Base-by-base conservation (phyloP, 179 eudicot genomes). In the Amaranthus tricolor region DNA sequence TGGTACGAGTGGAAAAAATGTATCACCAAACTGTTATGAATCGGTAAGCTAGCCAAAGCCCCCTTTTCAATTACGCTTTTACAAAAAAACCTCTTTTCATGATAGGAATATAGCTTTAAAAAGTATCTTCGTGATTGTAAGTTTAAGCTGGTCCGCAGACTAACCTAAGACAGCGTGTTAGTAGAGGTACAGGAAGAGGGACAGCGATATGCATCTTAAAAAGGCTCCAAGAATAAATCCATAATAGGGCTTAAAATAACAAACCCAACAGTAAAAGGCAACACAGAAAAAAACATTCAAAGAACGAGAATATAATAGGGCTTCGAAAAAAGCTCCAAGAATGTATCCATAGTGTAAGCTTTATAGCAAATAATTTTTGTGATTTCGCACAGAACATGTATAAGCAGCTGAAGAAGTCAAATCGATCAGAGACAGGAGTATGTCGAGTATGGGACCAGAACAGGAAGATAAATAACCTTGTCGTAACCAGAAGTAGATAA, bases 401-500 rank as follows among this genome's bases (percentile, higher is more conserved):
- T 2, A 57, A 48, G 44, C 9, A n/a, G 12, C 59, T 57, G 66
- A 21, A 63, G 62, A 74, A 20, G 55, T 62, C 48, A 71, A 15
- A 70, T 58, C 59, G 72, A 60, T 16, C 66, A 74, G 13, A 66
- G 10, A 15, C 40, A 48, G 11, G 49, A 51, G 58, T 6, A 43
- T 58, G 45, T 31, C 12, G 40, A n/a, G 53, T 17, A 50, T 53
- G 48, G 62, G 65, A 66, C 17, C 16, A 40, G 68, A 61, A 53
- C 60, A 77, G 50, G 71, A 68, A 20, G 66, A 69, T 53, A 40
- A 53, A 60, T 64, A 74, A 91, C 99, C 92, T 93, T 95, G 86
- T 95, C 94, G 73, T 95, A 93, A 61, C 99, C 98, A 82, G 61
- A 76, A 12, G 70, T 63, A 72, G 82, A 86, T 59, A 83, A 64